phyloP scores from a whole-genome alignment of 208 protist genomes.

The Zelonia costaricensis region DNA sequence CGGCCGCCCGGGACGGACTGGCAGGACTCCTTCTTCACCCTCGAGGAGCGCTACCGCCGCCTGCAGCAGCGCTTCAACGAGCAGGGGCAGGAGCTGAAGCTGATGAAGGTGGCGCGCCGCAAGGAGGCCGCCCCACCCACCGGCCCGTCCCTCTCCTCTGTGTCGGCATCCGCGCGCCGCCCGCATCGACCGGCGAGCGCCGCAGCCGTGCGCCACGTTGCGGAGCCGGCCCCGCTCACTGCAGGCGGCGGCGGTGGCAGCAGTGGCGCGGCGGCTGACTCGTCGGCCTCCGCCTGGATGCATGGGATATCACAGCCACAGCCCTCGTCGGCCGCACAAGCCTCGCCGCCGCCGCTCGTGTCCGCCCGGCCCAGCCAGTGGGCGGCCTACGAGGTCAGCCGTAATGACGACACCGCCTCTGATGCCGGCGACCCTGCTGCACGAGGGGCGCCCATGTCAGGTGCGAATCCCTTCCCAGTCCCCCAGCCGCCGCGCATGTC shows the following conservation, averaged over 20 bases:
- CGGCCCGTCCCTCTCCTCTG: constrained; percentile 25
- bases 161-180: constrained; percentile 1
- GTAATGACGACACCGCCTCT: background rate
- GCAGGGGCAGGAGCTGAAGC: constrained; percentile 76
- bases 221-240: too few species aligned
- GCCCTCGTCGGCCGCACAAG: too few species aligned
- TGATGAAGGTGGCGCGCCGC: constrained; percentile 66
- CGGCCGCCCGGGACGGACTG: constrained; percentile 68
- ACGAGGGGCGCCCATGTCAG: too few species aligned
- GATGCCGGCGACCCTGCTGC: too few species aligned
- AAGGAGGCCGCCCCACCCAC: constrained; percentile 23
- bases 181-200: background rate
- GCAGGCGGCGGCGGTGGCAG: too few species aligned
- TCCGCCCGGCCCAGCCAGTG: background rate
- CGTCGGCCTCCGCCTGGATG: too few species aligned
- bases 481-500: background rate
- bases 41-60: constrained; percentile 81
- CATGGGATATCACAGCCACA: too few species aligned
- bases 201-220: too few species aligned
- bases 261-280: background rate
- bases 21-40: constrained; percentile 79
- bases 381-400: constrained; percentile 5
- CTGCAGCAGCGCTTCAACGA: constrained; percentile 71
- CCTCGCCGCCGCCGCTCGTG: background rate
- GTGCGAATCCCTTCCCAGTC: too few species aligned